Percentiles rank a stretch among this genome's conserved stretches.
Evolutionary conservation across 129 eudicot species (phyloP).

Genomic region (Flaveria robusta): DNA sequence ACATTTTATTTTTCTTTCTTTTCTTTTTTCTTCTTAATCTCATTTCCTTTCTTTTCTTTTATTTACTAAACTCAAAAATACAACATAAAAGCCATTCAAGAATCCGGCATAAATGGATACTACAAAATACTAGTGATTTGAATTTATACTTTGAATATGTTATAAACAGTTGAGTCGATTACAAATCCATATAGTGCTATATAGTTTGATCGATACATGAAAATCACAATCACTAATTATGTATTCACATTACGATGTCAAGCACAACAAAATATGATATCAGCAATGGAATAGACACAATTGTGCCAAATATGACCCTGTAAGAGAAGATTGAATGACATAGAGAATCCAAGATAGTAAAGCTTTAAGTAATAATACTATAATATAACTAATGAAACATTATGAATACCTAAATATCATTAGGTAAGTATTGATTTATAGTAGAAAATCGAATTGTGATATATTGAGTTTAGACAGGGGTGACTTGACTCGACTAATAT

Average conservation of each 20-base stretch:
- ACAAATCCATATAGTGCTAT: background rate
- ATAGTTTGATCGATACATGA: background rate
- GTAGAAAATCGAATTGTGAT: too few species aligned
- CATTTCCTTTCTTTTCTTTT: too few species aligned
- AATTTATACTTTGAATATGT: background rate
- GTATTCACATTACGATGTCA: slow-evolving; percentile 8
- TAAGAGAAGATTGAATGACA: background rate
- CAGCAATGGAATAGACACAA: slow-evolving; percentile 53
- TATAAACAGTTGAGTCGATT: background rate
- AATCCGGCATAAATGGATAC: background rate
- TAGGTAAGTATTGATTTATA: too few species aligned
- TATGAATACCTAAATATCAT: too few species aligned
- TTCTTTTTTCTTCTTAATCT: too few species aligned
- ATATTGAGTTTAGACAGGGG: too few species aligned
- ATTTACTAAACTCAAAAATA: too few species aligned
- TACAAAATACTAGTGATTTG: background rate
- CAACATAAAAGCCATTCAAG: too few species aligned
- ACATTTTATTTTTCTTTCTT: too few species aligned
- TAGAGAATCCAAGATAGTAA: background rate
- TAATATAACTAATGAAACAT: too few species aligned
- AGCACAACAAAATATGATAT: slow-evolving; percentile 41
- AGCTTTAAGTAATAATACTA: background rate
- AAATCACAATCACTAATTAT: background rate
- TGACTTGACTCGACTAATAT: too few species aligned
- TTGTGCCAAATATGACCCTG: slow-evolving; percentile 64